Percentiles rank a stretch among this genome's conserved stretches.
phyloP scores from a whole-genome alignment of 495 filamentous ascomycete genomes.

The Trypethelium eluteriae region DNA sequence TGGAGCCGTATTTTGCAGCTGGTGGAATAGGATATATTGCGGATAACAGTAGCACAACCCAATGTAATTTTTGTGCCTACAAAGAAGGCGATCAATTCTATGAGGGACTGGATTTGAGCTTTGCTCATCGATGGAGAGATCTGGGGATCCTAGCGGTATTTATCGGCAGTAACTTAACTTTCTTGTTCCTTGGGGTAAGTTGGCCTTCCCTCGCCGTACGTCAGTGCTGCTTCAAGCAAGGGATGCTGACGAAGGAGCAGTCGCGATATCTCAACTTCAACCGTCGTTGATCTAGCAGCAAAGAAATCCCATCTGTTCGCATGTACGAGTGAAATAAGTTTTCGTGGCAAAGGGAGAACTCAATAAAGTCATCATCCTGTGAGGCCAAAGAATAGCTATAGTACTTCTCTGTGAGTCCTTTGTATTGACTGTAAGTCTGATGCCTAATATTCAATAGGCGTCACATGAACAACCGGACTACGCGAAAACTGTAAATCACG shows the following conservation, averaged over 20 bases:
- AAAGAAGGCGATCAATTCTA: conserved; percentile 74
- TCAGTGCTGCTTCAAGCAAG: neutral
- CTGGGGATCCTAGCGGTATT: conserved; percentile 68
- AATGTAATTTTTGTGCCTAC: conserved; percentile 72
- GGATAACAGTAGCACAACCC: conserved; percentile 47
- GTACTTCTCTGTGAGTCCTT: too few species aligned
- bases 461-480: too few species aligned
- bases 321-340: neutral
- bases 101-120: conserved; percentile 52
- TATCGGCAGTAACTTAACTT: conserved; percentile 65
- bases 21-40: conserved; percentile 64
- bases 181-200: conserved; percentile 62
- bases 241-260: conserved; percentile 28
- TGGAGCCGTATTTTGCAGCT: conserved; percentile 55
- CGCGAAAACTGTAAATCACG: neutral
- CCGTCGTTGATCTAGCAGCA: conserved; percentile 37
- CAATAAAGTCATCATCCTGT: too few species aligned
- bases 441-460: too few species aligned
- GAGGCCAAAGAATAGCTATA: too few species aligned
- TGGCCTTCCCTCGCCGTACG: conserved; percentile 26
- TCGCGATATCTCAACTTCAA: conserved; percentile 61
- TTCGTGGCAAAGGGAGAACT: neutral
- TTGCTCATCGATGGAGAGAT: conserved; percentile 66
- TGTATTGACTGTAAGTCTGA: too few species aligned
- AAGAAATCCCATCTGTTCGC: neutral